phyloP scores from a whole-genome alignment of 805 yeast genomes.

The Brettanomyces naardenensis region DNA sequence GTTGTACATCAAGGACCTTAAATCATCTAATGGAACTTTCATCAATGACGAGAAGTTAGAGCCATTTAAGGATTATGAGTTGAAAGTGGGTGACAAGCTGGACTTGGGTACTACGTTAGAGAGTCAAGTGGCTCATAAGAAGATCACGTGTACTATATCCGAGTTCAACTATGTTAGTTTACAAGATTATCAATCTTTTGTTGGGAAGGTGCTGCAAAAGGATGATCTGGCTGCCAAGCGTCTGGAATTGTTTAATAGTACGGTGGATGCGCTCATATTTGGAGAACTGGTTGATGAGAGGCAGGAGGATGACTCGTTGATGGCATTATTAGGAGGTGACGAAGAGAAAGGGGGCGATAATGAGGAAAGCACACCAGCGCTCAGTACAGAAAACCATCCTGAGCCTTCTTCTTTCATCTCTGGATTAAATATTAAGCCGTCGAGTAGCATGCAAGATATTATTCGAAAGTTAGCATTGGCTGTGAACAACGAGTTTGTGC shows the following conservation, averaged over 20 bases:
- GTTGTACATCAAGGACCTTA: conserved; percentile 75
- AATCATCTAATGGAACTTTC: conserved; percentile 92
- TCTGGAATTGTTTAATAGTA: conserved; percentile 25
- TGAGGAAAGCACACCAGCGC: conserved; percentile 10
- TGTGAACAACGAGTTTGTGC: conserved; percentile 50
- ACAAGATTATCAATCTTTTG: conserved; percentile 18
- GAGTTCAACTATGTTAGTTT: conserved; percentile 54
- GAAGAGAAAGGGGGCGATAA: conserved; percentile 14
- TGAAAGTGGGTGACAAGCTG: conserved; percentile 77
- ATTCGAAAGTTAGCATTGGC: conserved; percentile 47
- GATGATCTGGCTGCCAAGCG: conserved; percentile 21
- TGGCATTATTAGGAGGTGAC: conserved; percentile 18
- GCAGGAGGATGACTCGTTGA: conserved; percentile 20
- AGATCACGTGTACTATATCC: conserved; percentile 78
- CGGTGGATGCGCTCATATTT: conserved; percentile 29
- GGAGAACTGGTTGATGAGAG: conserved; percentile 28
- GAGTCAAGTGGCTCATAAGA: conserved; percentile 61
- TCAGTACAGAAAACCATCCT: conserved; percentile 29
- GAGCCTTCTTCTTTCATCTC: conserved; percentile 38
- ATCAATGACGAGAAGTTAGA: conserved; percentile 69
- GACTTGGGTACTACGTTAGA: conserved; percentile 90
- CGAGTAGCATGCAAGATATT: conserved; percentile 46
- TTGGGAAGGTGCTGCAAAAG: conserved; percentile 18
- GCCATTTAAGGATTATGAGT: conserved; percentile 52
- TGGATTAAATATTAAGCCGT: conserved; percentile 51